These are phyloP conservation scores for Fusarium austroafricanum DNA, from an alignment of 2,329 filamentous ascomycete genomes.

Conservation along the genomic window DNA sequence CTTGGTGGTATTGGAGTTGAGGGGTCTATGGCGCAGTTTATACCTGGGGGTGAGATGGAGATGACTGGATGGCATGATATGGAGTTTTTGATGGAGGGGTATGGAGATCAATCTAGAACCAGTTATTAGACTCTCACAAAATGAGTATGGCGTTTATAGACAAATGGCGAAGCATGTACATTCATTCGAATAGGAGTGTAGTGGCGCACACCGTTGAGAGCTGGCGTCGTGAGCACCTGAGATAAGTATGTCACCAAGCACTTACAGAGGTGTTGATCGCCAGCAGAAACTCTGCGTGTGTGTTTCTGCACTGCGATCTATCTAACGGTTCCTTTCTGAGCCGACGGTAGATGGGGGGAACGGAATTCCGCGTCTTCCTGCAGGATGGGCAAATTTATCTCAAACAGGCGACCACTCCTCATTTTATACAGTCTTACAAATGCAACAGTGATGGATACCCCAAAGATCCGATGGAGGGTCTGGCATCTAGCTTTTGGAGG, in stretches of 20 bases:
- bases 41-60: constrained; percentile 24
- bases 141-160: no score
- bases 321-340: no score
- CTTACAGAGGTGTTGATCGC: no score
- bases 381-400: no score
- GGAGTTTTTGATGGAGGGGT: constrained; percentile 38
- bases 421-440: no score
- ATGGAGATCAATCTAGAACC: constrained; percentile 13
- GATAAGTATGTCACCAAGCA: no score
- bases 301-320: no score
- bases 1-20: constrained; percentile 4
- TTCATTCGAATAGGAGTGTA: not conserved
- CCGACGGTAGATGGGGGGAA: not conserved
- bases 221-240: no score
- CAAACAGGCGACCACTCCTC: no score
- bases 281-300: no score
- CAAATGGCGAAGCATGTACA: not conserved
- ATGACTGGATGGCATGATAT: constrained; percentile 42
- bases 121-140: not conserved
- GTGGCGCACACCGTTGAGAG: not conserved
- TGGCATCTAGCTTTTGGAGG: not conserved
- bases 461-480: no score
- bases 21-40: constrained; percentile 27
- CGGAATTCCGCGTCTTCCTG: not conserved
- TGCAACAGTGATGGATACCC: no score